phyloP scores from a whole-genome alignment of 2,329 filamentous ascomycete genomes.

The Magnaporthiopsis rhizophila region DNA sequence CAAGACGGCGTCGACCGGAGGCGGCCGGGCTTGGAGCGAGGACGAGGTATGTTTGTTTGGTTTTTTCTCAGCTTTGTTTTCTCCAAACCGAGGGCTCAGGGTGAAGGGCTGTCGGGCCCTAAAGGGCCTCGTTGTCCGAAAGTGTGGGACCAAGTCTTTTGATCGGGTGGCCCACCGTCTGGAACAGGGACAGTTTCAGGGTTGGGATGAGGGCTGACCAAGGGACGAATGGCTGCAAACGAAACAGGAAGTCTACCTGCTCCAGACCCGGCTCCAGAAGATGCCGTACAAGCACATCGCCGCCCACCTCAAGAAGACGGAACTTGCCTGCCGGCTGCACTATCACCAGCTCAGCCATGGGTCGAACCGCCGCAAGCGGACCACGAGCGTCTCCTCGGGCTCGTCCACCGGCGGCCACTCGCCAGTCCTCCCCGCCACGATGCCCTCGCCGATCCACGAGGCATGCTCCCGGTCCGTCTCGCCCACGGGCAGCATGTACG shows the following conservation, averaged over 20 bases:
- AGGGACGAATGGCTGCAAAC: not conserved
- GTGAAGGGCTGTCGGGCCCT: not conserved
- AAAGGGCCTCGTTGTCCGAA: not conserved
- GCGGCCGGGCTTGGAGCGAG: constrained; percentile 76
- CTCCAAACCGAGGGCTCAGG: not conserved
- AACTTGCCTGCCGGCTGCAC: constrained; percentile 78
- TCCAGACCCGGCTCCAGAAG: constrained; percentile 77
- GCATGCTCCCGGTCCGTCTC: constrained; percentile 39
- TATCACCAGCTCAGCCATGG: constrained; percentile 81
- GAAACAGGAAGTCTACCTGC: constrained; percentile 67
- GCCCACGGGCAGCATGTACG: constrained; percentile 37
- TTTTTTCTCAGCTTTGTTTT: not conserved
- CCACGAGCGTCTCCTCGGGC: constrained; percentile 59
- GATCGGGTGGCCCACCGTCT: constrained; percentile 4
- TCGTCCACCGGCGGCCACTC: constrained; percentile 47
- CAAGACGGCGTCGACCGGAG: constrained; percentile 62
- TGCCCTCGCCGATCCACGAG: constrained; percentile 44
- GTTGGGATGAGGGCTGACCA: constrained; percentile 7
- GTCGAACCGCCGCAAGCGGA: constrained; percentile 71
- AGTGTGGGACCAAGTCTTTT: not conserved
- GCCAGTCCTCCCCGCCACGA: constrained; percentile 37
- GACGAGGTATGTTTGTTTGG: constrained; percentile 56
- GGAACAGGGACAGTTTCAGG: constrained; percentile 4
- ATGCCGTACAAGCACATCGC: constrained; percentile 91
- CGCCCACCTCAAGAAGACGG: constrained; percentile 76